Evolutionary conservation across 768 basidiomycete species (phyloP).

Genomic region (Trametes gibbosa): DNA sequence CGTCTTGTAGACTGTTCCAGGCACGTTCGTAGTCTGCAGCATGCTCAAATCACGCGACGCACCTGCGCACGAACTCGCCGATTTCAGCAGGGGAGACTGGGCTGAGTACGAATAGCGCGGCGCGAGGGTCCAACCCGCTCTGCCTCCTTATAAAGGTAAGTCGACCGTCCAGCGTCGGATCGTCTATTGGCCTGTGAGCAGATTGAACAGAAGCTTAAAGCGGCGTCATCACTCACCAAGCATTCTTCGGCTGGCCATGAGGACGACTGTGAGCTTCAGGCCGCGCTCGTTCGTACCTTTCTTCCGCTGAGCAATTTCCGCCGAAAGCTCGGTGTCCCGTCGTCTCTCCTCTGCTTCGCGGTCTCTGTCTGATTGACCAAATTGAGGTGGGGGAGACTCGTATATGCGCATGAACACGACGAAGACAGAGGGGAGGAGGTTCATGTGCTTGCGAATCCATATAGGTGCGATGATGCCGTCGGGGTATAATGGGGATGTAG

Average conservation of each 20-base stretch:
- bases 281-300: constrained; percentile 78
- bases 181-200: constrained; percentile 51
- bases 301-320: constrained; percentile 78
- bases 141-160: constrained; percentile 86
- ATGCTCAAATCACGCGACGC: background rate
- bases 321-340: constrained; percentile 73
- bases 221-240: constrained; percentile 55
- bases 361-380: constrained; percentile 48
- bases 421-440: constrained; percentile 89
- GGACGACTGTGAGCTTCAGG: constrained; percentile 91
- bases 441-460: constrained; percentile 95
- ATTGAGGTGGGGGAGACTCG: constrained; percentile 58
- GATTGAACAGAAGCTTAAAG: background rate
- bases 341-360: constrained; percentile 66
- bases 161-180: constrained; percentile 77
- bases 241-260: constrained; percentile 85
- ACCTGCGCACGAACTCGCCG: constrained; percentile 87
- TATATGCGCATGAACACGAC: constrained; percentile 85
- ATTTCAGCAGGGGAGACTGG: constrained; percentile 87
- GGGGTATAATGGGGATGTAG: constrained; percentile 85
- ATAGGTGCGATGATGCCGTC: constrained; percentile 97
- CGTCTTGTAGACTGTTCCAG: constrained; percentile 70
- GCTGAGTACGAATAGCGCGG: constrained; percentile 91
- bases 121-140: constrained; percentile 86
- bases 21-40: background rate